A percentile compares a stretch with the other conserved stretches of the same genome.
phyloP scores from a whole-genome alignment of 768 basidiomycete species.

The Suillus spraguei region DNA sequence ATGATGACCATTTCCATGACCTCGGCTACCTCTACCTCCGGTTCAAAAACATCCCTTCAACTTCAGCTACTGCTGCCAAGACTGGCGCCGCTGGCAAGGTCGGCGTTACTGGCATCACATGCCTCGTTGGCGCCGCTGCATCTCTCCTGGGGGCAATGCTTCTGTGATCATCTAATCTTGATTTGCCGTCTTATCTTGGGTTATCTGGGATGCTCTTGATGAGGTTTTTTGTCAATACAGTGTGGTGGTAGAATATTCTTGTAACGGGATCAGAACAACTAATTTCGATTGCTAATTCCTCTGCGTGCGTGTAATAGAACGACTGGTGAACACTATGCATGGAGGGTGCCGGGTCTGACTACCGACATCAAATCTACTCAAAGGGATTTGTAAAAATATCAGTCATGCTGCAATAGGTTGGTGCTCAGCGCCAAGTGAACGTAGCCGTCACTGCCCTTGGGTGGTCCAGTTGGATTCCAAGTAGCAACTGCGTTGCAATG shows the following conservation, averaged over 20 bases:
- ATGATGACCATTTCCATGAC: background rate
- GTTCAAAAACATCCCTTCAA: conserved; percentile 6
- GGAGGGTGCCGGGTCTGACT: background rate
- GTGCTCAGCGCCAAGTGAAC: background rate
- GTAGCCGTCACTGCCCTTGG: background rate
- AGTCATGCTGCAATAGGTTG: background rate
- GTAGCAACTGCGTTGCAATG: background rate
- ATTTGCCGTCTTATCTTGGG: background rate
- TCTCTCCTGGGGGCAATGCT: conserved; percentile 25
- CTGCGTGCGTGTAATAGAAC: background rate
- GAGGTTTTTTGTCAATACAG: conserved; percentile 12
- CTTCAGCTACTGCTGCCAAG: conserved; percentile 15
- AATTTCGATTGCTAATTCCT: conserved; percentile 11
- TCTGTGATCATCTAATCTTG: conserved; percentile 17
- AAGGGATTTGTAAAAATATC: background rate
- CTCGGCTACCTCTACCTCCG: background rate
- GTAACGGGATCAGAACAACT: conserved; percentile 11
- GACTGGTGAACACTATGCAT: background rate
- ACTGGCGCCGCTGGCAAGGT: conserved; percentile 24
- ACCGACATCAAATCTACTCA: background rate
- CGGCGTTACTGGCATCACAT: conserved; percentile 21
- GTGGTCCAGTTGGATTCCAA: background rate
- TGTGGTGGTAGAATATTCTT: conserved; percentile 5
- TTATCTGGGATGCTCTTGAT: conserved; percentile 10
- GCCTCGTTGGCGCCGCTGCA: conserved; percentile 25